Percentiles rank a stretch among this genome's conserved stretches.
phyloP scores from a whole-genome alignment of 139 green algal genomes.

The Micractinium conductrix region DNA sequence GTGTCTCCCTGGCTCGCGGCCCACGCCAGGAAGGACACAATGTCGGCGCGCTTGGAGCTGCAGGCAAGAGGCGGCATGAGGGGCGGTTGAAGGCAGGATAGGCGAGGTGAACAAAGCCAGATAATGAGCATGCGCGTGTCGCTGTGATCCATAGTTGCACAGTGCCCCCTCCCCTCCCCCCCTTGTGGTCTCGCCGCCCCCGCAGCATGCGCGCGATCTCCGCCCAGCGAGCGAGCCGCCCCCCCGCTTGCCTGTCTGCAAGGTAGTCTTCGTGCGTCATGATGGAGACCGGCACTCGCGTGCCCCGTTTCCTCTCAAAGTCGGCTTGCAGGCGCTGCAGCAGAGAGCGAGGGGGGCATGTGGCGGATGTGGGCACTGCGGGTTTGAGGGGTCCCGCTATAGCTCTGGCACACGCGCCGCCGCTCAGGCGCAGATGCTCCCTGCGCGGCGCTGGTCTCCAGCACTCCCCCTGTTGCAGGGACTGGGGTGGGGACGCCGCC shows the following conservation, averaged over 20 bases:
- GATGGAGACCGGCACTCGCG: background rate
- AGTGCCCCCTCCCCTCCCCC: too few species aligned
- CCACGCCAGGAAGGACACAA: background rate
- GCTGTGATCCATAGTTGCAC: too few species aligned
- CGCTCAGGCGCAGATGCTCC: too few species aligned
- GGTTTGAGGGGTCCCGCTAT: background rate
- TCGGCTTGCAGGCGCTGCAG: slow-evolving; percentile 5
- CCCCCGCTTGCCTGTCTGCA: background rate
- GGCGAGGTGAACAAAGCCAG: too few species aligned
- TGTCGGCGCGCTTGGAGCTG: background rate
- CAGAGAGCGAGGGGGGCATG: background rate
- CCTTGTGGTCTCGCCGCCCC: background rate
- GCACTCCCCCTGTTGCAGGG: too few species aligned
- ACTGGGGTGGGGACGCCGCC: too few species aligned
- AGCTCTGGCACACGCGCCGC: too few species aligned
- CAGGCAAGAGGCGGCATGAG: background rate
- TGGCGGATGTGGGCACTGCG: background rate
- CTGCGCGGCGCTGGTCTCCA: too few species aligned
- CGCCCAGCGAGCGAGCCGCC: background rate
- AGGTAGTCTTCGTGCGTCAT: background rate
- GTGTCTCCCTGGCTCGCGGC: background rate
- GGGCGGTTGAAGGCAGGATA: background rate
- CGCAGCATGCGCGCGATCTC: background rate
- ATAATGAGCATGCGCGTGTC: too few species aligned
- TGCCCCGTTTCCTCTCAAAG: slow-evolving; percentile 11